A percentile compares a stretch with the other conserved stretches of the same genome.
Conservation (phyloP, 2,329 filamentous ascomycete genomes). For the Arachnopeziza araneosa region DNA sequence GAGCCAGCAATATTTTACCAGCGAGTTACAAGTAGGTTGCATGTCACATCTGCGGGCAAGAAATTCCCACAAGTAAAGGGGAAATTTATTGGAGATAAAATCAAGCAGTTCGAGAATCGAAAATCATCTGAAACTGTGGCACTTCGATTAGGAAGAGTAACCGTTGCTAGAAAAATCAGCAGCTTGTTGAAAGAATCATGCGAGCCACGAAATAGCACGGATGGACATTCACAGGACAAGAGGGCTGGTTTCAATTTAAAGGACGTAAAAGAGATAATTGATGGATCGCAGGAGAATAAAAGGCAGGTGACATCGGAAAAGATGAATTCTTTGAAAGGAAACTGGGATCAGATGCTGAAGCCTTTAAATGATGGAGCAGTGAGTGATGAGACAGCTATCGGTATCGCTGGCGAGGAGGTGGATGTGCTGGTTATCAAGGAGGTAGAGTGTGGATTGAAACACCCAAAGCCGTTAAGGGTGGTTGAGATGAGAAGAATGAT, state of each 20-base stretch:
- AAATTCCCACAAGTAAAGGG: constrained; percentile 9
- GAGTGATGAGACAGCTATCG: constrained; percentile 4
- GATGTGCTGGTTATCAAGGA: constrained; percentile 25
- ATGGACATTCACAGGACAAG: not conserved
- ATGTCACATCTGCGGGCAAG: not conserved
- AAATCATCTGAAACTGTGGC: not conserved
- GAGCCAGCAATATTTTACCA: not conserved
- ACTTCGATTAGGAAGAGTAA: constrained; percentile 5
- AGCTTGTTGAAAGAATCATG: constrained; percentile 17
- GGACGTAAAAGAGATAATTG: constrained; percentile 10
- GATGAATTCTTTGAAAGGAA: constrained; percentile 5
- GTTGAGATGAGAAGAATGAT: constrained; percentile 28
- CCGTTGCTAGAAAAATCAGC: constrained; percentile 12
- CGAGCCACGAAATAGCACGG: constrained; percentile 8
- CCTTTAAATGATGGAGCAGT: constrained; percentile 5
- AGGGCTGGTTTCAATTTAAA: constrained; percentile 1
- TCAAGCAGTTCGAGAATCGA: constrained; percentile 22
- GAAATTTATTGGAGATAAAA: constrained; percentile 20
- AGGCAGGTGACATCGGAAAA: constrained; percentile 1
- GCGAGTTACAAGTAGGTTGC: not conserved
- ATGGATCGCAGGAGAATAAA: constrained; percentile 7
- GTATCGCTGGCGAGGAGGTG: constrained; percentile 1
- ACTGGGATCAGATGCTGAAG: constrained; percentile 8
- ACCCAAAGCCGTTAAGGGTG: constrained; percentile 27
- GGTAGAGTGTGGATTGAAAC: constrained; percentile 24